Conservation (phyloP, 2,329 filamentous ascomycete genomes). For the Colletotrichum euphorbiae region DNA sequence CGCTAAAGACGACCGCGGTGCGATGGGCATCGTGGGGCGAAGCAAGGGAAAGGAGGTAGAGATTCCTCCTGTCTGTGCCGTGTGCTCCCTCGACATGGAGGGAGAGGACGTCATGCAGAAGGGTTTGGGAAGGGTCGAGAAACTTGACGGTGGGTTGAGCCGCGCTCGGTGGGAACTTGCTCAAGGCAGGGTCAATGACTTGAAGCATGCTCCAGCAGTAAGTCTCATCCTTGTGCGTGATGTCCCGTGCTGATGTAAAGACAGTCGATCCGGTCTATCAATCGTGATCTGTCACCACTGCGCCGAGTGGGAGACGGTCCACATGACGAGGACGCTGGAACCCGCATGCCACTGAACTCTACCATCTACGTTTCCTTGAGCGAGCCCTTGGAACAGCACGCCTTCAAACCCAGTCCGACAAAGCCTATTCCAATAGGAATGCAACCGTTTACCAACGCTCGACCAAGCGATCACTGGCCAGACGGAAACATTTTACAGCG, state of each 20-base stretch:
- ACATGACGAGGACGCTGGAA: constrained; percentile 10
- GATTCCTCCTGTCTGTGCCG: constrained; percentile 61
- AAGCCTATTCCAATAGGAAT: constrained; percentile 66
- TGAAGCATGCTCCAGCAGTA: constrained; percentile 34
- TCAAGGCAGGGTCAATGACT: constrained; percentile 37
- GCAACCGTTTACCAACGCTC: constrained; percentile 44
- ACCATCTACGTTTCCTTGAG: constrained; percentile 62
- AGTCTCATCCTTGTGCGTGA: not conserved
- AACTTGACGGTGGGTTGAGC: constrained; percentile 60
- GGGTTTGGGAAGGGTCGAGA: constrained; percentile 57
- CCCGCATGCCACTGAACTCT: constrained; percentile 40
- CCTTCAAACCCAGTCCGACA: constrained; percentile 60
- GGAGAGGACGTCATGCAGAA: constrained; percentile 52
- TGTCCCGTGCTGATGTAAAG: not conserved
- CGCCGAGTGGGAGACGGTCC: constrained; percentile 10
- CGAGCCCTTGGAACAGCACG: constrained; percentile 59
- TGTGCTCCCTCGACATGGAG: constrained; percentile 58
- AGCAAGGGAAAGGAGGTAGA: constrained; percentile 54
- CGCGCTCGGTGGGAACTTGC: constrained; percentile 56
- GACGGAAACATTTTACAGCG: too few relatives aligned
- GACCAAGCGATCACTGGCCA: constrained; percentile 41
- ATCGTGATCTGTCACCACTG: constrained; percentile 22
- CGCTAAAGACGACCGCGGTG: constrained; percentile 33
- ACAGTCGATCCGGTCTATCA: constrained; percentile 19
- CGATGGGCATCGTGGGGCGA: constrained; percentile 21